These are phyloP conservation scores for Trichoderma koningiopsis DNA, from an alignment of 2,329 filamentous ascomycete species.

Conservation along the genomic window DNA sequence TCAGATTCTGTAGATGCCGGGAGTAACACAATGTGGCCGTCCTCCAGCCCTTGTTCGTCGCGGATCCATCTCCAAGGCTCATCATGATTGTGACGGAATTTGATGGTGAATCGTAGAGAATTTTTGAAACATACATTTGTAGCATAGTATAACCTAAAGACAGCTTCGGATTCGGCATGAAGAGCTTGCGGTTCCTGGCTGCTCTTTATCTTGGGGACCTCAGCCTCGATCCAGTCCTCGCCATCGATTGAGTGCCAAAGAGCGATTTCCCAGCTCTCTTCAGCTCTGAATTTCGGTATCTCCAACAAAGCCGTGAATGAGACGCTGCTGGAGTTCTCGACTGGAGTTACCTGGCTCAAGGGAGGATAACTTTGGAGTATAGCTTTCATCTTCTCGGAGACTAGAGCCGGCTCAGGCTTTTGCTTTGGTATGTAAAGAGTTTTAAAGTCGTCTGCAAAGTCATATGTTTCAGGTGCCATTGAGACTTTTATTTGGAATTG, in stretches of 20 bases:
- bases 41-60: constrained; percentile 62
- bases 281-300: constrained; percentile 55
- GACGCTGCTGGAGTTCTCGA: constrained; percentile 49
- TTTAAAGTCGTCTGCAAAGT: constrained; percentile 43
- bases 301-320: constrained; percentile 71
- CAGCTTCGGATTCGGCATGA: constrained; percentile 37
- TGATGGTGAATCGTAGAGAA: constrained; percentile 68
- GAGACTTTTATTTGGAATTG: not conserved
- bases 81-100: constrained; percentile 58
- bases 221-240: constrained; percentile 57
- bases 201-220: constrained; percentile 36
- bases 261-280: constrained; percentile 68
- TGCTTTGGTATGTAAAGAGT: constrained; percentile 43
- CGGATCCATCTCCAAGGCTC: constrained; percentile 71
- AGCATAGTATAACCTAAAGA: constrained; percentile 55
- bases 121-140: constrained; percentile 51
- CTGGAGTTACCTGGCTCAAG: constrained; percentile 71
- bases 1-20: constrained; percentile 37
- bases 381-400: constrained; percentile 41
- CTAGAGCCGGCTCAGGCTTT: constrained; percentile 35
- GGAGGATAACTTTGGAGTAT: constrained; percentile 64
- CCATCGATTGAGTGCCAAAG: constrained; percentile 71
- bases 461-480: constrained; percentile 37
- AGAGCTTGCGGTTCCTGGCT: constrained; percentile 53
- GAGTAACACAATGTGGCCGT: constrained; percentile 62